Conservation (phyloP, 306 rosid genomes). For the Datisca glomerata region DNA sequence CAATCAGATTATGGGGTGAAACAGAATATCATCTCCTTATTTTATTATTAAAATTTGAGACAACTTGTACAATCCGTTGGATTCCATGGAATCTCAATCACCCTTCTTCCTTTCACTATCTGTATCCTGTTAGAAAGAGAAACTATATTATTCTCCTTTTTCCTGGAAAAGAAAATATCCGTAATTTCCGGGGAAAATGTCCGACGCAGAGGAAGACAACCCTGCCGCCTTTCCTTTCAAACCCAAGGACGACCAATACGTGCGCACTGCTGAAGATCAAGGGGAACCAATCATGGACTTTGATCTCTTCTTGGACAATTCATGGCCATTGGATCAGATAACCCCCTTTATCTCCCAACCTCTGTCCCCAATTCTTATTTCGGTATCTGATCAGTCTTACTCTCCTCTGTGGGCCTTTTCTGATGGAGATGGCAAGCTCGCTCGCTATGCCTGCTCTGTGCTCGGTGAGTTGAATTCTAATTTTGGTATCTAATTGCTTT, state of each 20-base stretch:
- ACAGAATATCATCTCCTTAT: no score
- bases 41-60: no score
- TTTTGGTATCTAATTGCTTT: constrained; percentile 1
- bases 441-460: constrained; percentile 17
- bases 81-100: no score
- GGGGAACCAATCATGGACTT: constrained; percentile 39
- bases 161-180: no score
- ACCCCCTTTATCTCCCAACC: constrained; percentile 29
- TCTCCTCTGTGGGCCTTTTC: constrained; percentile 55
- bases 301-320: constrained; percentile 40
- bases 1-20: no score
- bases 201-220: constrained; percentile 38
- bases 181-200: no score
- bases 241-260: constrained; percentile 18
- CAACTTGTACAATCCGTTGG: no score
- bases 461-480: constrained; percentile 32
- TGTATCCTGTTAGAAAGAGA: no score
- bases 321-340: constrained; percentile 60
- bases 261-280: constrained; percentile 3
- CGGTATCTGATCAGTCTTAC: constrained; percentile 33
- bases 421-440: constrained; percentile 17
- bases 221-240: constrained; percentile 14
- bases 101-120: no score
- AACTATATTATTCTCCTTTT: no score
- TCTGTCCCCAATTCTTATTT: constrained; percentile 37